A percentile compares a stretch with the other conserved stretches of the same genome.
These are phyloP conservation scores for Claviceps paspali DNA, from an alignment of 2,329 filamentous ascomycete genomes.

Conservation along the genomic window DNA sequence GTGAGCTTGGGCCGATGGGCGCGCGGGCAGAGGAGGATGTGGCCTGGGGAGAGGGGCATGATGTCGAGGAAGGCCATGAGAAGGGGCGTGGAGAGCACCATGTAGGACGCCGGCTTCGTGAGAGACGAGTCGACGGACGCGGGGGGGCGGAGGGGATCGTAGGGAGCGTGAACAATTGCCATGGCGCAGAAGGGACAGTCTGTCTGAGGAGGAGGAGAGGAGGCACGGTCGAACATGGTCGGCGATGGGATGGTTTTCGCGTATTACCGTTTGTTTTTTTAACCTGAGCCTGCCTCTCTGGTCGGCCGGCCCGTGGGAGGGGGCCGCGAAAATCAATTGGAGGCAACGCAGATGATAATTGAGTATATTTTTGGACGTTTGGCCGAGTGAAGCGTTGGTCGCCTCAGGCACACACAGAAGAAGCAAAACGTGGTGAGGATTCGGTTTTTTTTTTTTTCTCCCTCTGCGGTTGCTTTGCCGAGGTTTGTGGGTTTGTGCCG, in stretches of 20 bases:
- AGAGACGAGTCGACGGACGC: conserved; percentile 17
- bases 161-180: conserved; percentile 31
- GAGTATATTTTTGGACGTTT: too few relatives aligned
- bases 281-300: too few relatives aligned
- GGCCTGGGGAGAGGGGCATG: conserved; percentile 68
- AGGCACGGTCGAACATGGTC: conserved; percentile 20
- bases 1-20: conserved; percentile 63
- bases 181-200: conserved; percentile 51
- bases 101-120: conserved; percentile 32
- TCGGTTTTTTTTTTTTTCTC: neutral
- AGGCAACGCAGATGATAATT: too few relatives aligned
- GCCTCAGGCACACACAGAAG: too few relatives aligned
- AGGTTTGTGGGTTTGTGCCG: too few relatives aligned
- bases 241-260: neutral
- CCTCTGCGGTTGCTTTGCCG: too few relatives aligned
- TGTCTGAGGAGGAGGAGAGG: conserved; percentile 14
- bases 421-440: too few relatives aligned
- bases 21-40: conserved; percentile 70
- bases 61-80: conserved; percentile 89
- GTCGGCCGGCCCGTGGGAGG: too few relatives aligned
- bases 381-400: too few relatives aligned
- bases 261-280: neutral
- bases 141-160: conserved; percentile 28
- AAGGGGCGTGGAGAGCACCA: conserved; percentile 63
- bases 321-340: too few relatives aligned